Conservation (phyloP, 805 yeast genomes). For the Yamadazyma kitorensis region DNA sequence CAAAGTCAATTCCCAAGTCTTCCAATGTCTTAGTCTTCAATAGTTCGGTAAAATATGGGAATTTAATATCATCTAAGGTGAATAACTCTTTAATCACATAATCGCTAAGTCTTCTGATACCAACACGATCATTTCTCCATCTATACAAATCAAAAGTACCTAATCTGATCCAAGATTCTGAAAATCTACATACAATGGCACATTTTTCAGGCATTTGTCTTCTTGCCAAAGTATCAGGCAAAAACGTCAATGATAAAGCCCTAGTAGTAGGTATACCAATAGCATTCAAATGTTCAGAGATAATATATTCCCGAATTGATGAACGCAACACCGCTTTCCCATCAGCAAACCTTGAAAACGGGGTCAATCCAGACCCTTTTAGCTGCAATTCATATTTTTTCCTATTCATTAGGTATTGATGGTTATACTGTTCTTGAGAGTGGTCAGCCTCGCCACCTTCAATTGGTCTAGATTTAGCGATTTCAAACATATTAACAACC, state of each 20-base stretch:
- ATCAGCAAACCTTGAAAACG: constrained; percentile 92
- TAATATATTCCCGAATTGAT: constrained; percentile 81
- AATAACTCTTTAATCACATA: constrained; percentile 69
- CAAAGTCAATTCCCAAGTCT: too few species aligned
- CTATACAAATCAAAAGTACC: constrained; percentile 87
- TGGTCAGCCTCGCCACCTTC: too few species aligned
- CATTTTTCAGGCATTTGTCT: constrained; percentile 73
- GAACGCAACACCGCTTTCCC: constrained; percentile 93
- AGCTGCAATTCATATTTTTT: constrained; percentile 65
- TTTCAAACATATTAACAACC: constrained; percentile 76
- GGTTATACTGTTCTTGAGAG: background rate
- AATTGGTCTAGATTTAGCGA: constrained; percentile 41
- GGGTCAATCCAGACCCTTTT: constrained; percentile 91
- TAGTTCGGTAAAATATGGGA: constrained; percentile 26
- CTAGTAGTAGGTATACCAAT: constrained; percentile 86
- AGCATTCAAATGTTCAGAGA: constrained; percentile 75
- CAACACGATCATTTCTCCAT: constrained; percentile 65
- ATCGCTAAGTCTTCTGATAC: constrained; percentile 62
- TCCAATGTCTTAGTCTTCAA: too few species aligned
- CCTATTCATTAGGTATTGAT: constrained; percentile 13
- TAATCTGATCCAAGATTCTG: constrained; percentile 81
- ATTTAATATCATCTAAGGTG: constrained; percentile 28
- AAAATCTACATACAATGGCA: constrained; percentile 80
- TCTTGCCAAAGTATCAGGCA: constrained; percentile 77
- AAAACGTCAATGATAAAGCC: constrained; percentile 66